These are phyloP conservation scores for Leccinum variicolor DNA, from an alignment of 768 basidiomycete species.

Conservation along the genomic window DNA sequence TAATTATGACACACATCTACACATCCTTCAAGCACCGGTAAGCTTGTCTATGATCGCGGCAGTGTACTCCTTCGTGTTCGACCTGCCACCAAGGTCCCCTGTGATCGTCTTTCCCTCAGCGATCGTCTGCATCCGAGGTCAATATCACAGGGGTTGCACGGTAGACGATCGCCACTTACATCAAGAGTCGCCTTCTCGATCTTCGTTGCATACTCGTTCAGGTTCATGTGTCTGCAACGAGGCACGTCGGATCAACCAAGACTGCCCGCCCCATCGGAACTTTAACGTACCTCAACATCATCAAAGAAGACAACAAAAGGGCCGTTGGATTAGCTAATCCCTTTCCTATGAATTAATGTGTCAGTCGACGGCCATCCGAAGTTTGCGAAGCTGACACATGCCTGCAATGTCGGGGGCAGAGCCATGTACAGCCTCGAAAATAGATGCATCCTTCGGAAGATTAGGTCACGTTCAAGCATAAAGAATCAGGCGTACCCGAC, in stretches of 20 bases:
- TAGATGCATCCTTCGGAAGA: constrained; percentile 80
- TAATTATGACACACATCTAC: constrained; percentile 17
- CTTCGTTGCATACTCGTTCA: constrained; percentile 76
- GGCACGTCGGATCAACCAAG: constrained; percentile 23
- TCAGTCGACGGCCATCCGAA: neutral
- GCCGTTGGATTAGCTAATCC: constrained; percentile 99
- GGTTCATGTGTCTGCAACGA: constrained; percentile 80
- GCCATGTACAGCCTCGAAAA: constrained; percentile 99
- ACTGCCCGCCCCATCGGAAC: constrained; percentile 5
- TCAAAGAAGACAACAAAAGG: constrained; percentile 86
- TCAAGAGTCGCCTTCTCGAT: constrained; percentile 90
- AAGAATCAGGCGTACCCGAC: constrained; percentile 55
- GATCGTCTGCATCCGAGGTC: constrained; percentile 64
- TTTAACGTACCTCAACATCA: constrained; percentile 86
- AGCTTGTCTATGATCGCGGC: constrained; percentile 81
- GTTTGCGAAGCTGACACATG: constrained; percentile 28
- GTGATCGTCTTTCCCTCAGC: constrained; percentile 96
- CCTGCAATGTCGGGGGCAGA: constrained; percentile 99
- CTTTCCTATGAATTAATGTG: constrained; percentile 50
- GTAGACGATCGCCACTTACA: constrained; percentile 47
- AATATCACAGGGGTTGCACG: neutral
- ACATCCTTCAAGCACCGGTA: constrained; percentile 22
- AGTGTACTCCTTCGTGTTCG: constrained; percentile 88
- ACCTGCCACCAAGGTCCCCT: constrained; percentile 92
- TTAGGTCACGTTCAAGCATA: constrained; percentile 11